Evolutionary conservation across 176 grass and related monocot species (phyloP), one percentile per base, ranked within the genome.

Genomic region (Juncus inflexus): DNA sequence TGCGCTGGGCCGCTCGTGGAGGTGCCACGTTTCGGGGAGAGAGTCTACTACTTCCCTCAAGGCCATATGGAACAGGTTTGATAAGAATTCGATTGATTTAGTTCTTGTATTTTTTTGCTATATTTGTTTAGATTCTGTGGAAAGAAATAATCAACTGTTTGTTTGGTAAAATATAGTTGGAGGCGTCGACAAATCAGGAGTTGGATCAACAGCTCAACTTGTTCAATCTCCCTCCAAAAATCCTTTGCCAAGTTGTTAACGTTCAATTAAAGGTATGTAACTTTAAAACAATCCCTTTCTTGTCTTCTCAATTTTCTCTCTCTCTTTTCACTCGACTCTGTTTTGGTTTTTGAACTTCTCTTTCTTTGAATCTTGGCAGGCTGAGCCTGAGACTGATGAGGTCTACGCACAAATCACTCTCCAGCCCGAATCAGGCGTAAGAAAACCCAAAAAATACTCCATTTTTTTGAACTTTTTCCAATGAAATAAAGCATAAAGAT

Each of bases 31-130:
- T 40, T 16, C 12, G 47, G 52, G 49, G 88, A 99, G 77, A 81
- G 75, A 66, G 94, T 99, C 35, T 90, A 86, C 63, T 99, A 99
- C 85, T 99, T 99, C 74, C 85, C 87, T 41, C 94, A 99, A 86
- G 94, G 94, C 12, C 94, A 99, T 73, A 87, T 99, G 12, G 94
- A 99, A 74, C 94, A 95, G 86, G 90, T 87, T 36, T 41, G 60
- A 40, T 0, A 9, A 6, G 43, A 9, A 47, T 47, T 3, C 7
- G 12, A 42, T 7, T 35, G 0, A 35, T 0, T 64, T 40, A 75
- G 7, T 35, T 56, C 36, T 65, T 10, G 3, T 40, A 36, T 12
- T 12, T 28, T n/a, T 38, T 45, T 36, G 38, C 13, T 41, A 43
- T 54, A 9, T 64, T 69, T 9, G 35, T 16, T 52, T 66, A 35